These are phyloP conservation scores for Blastobotrys illinoisensis DNA, from an alignment of 1,139 yeast genomes.

Conservation along the genomic window DNA sequence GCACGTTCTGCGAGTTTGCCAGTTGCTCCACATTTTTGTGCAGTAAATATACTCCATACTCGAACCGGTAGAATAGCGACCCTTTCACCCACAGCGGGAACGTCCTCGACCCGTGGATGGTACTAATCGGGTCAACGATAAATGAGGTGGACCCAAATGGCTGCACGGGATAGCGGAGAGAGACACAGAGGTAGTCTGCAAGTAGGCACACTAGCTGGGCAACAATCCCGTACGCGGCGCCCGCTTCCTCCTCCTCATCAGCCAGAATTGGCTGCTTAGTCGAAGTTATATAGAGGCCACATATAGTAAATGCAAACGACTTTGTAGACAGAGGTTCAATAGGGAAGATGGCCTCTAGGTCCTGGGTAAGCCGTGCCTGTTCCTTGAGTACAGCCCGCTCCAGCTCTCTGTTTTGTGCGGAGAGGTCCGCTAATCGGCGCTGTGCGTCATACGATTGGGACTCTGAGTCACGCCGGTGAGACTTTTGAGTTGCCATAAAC, in stretches of 20 bases:
- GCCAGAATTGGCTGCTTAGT: constrained; percentile 13
- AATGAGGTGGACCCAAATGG: constrained; percentile 48
- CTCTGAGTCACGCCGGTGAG: not conserved
- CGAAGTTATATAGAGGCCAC: constrained; percentile 25
- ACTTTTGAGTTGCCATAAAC: constrained; percentile 4
- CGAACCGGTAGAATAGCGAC: constrained; percentile 44
- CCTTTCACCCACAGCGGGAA: constrained; percentile 48
- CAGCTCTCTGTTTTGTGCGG: not conserved
- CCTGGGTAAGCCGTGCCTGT: constrained; percentile 24
- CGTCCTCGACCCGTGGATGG: constrained; percentile 39
- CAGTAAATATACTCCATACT: constrained; percentile 46
- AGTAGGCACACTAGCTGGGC: constrained; percentile 41
- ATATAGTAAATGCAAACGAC: constrained; percentile 34
- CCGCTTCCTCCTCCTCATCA: constrained; percentile 37
- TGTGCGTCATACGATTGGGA: not conserved
- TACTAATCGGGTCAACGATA: constrained; percentile 46
- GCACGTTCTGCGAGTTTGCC: constrained; percentile 34
- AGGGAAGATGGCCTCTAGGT: constrained; percentile 31
- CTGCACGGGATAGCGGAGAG: constrained; percentile 48
- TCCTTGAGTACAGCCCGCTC: constrained; percentile 12
- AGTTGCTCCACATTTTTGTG: constrained; percentile 48
- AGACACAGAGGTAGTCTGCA: constrained; percentile 41
- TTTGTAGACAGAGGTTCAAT: constrained; percentile 28
- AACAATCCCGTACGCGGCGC: constrained; percentile 47
- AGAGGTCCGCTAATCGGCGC: not conserved